Percentiles rank a stretch among this genome's conserved stretches.
Evolutionary conservation across 129 eudicot genomes (phyloP).

Genomic region (Silybum marianum): DNA sequence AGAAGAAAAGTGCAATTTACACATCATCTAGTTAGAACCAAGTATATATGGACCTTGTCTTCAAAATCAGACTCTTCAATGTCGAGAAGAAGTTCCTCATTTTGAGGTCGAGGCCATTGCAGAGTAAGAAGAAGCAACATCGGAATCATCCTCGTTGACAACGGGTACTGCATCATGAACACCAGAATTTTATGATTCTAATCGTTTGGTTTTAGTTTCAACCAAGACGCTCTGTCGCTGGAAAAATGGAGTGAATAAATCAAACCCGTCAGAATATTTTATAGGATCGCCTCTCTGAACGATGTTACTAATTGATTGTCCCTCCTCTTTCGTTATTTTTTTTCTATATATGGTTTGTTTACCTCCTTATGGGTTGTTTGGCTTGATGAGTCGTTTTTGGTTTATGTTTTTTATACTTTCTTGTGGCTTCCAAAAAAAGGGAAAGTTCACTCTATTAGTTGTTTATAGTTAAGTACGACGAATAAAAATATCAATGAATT

Average conservation of each 20-base stretch:
- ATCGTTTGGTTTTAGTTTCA: background rate
- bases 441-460: no score
- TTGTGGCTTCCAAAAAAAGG: no score
- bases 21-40: background rate
- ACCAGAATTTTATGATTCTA: conserved; percentile 31
- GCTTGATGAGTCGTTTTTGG: no score
- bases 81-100: conserved; percentile 71
- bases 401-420: no score
- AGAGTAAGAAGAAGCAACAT: conserved; percentile 51
- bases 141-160: conserved; percentile 56
- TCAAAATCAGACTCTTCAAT: conserved; percentile 70
- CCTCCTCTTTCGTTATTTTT: no score
- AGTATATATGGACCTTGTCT: conserved; percentile 46
- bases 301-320: no score
- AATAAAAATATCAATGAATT: no score
- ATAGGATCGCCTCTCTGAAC: background rate
- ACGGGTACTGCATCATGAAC: conserved; percentile 66
- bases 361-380: no score
- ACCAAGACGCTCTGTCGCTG: background rate
- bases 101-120: conserved; percentile 67
- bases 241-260: background rate
- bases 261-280: background rate
- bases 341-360: no score
- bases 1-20: background rate
- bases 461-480: no score